Evolutionary conservation across 2,329 filamentous ascomycete species (phyloP), one percentile per base, ranked within the genome.

Genomic region (Exophiala oligosperma): DNA sequence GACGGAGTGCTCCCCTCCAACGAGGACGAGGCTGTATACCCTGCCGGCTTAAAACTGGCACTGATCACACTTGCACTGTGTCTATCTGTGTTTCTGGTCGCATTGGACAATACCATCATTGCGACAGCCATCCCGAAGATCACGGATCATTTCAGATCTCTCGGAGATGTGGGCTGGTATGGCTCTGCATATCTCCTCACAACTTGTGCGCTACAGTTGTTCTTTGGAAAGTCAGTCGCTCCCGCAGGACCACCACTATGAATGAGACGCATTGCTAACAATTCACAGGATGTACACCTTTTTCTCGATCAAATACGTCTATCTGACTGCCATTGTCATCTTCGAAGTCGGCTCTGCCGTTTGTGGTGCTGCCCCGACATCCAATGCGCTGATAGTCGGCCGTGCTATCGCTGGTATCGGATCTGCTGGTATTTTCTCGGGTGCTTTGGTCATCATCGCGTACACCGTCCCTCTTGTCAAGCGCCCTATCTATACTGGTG

Each of bases 401-500:
- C 68, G 71, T 51, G 70, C 71, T n/a, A 66, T 73, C 52, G 69
- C 70, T 40, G 70, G 70, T 26, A 47, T 70, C 29, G 70, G 70
- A 2, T 65, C 66, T 3, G 64, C 69, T 8, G 70, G 70, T 2
- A 71, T 69, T 52, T 66, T 67, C 47, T 57, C 54, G n/a, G 70
- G 70, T 14, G 67, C 66, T 1, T 54, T 72, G 43, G 61, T 70
- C 44, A 72, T 71, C 43, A 67, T 74, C 28, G 67, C 71, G 12
- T 67, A 70, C 48, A 67, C 66, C 5, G 77, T 85, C 49, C 82
- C 83, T 3, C 74, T 85, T 7, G 70, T 77, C 6, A 81, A 82
- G 65, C 74, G 83, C 32, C 83, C 79, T 6, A 70, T 82, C 29
- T 81, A 79, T 24, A 82, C 82, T 54, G 82, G 82, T 26, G 68